A percentile compares a stretch with the other conserved stretches of the same genome.
phyloP scores from a whole-genome alignment of 1,284 basidiomycete genomes.

The Moesziomyces parantarcticus region DNA sequence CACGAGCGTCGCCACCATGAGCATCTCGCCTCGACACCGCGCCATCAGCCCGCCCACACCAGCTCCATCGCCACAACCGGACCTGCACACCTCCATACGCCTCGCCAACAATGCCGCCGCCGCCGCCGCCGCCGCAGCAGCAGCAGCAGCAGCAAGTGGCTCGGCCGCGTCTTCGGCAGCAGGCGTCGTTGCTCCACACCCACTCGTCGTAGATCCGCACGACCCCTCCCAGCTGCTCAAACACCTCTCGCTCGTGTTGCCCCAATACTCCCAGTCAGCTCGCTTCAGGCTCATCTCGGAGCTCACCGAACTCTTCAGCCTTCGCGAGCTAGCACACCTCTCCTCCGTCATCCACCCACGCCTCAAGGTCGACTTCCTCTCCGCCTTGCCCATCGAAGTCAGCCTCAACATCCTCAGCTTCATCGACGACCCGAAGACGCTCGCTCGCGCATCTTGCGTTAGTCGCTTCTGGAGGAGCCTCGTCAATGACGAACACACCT shows the following conservation, averaged over 20 bases:
- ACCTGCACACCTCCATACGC: conserved; percentile 43
- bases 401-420: conserved; percentile 83
- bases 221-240: conserved; percentile 48
- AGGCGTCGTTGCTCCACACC: not conserved
- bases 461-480: conserved; percentile 81
- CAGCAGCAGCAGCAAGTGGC: conserved; percentile 2
- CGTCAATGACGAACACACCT: conserved; percentile 83
- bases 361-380: conserved; percentile 86
- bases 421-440: conserved; percentile 82
- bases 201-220: conserved; percentile 29
- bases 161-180: conserved; percentile 3
- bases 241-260: conserved; percentile 45
- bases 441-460: conserved; percentile 79
- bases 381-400: conserved; percentile 84
- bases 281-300: conserved; percentile 55
- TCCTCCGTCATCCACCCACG: conserved; percentile 79
- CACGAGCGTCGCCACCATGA: conserved; percentile 24
- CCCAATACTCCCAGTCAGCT: conserved; percentile 43
- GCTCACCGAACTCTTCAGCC: conserved; percentile 69
- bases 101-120: conserved; percentile 49
- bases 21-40: conserved; percentile 50
- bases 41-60: conserved; percentile 62
- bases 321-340: conserved; percentile 82
- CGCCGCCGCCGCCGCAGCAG: conserved; percentile 8
- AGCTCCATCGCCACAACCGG: conserved; percentile 61